Base-by-base conservation (phyloP, 2,329 filamentous ascomycete genomes). In the Diaporthe humulicola region DNA sequence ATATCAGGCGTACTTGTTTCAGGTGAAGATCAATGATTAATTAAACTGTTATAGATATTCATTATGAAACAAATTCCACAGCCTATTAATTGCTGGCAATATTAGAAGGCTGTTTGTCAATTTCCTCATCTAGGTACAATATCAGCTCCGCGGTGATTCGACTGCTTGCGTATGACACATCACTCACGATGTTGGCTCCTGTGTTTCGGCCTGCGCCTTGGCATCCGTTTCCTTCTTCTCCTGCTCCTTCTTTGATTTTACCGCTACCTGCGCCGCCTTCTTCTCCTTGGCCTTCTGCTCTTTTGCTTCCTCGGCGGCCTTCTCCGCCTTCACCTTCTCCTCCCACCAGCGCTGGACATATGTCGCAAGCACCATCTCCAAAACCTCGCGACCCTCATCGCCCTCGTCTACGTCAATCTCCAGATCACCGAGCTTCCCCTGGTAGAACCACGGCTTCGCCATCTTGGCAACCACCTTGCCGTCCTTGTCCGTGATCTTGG, bases 321-420 rank as follows among this genome's bases (percentile, higher is more conserved):
- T 70, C 54, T 71, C 74, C n/a, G 48, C 69, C 42, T 17, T 64
- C n/a, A 45, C 54, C 67, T 69, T 74, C 9, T 72, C 67, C 30
- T 56, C 72, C 74, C 74, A 76, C 74, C 74, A 76, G 8, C 74
- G 45, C 54, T 64, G 57, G n/a, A 74, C 74, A 30, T 74, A 76
- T 0, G 72, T 76, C 4, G 67, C 72, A 4, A 76, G 52, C 3
- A 76, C 72, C 72, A 76, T 74, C 69, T 76, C 74, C 52, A 76
- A 22, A 36, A 74, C 54, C 45, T 61, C 67, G 17, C 66, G 67
- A 19, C 74, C 58, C 61, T 74, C 74, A 28, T 72, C 72, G 10
- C 69, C 74, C 19, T 74, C 52, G 25, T 70, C 74, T 0, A 76
- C 38, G 33, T 76, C 72, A 19, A 76, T 15, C 48, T 76, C 74